Evolutionary conservation across 208 protist genomes (phyloP), one percentile per base, ranked within the genome.

Genomic region (Acanthamoeba healyi): DNA sequence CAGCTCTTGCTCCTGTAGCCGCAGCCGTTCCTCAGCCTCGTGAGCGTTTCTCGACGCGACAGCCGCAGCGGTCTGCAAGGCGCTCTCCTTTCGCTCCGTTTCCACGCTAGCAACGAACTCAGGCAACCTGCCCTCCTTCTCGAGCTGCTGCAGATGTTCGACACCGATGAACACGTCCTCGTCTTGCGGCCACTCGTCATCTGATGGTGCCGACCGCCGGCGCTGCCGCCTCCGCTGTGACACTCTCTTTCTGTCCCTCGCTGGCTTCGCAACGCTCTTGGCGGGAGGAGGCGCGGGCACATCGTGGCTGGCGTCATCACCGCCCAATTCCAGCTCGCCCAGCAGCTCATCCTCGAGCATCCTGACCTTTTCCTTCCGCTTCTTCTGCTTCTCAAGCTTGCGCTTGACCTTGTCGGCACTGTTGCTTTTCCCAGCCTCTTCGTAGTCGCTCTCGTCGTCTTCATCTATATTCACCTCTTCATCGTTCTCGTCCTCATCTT

Each of bases 341-440:
- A 86, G 77, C 77, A 86, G 46, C 46, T 86, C 77, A 44, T 86
- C 77, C 26, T 86, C 77, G 44, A 86, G 46, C 77, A 86, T 86
- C 77, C 58, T 86, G 44, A 58, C 77, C 46, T 86, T 86, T 29
- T 86, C 77, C 46, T 86, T 86, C 77, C 77, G 40, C 32, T 86
- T 5, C 77, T 58, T 86, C 42, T 36, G 77, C 77, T 86, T 86
- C 24, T 86, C 77, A 44, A 86, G 77, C 38, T 36, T 51, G 22
- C 77, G 77, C 77, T 58, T 51, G 29, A 9, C 46, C 77, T 36
- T 26, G n/a, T 58, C 77, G 29, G 24, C 72, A 58, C 54, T 61
- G 17, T 19, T 19, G 54, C 58, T 67, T 44, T 6, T 26, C 6
- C 38, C 36, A n/a, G 22, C 44, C 26, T 86, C 77, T 24, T 86